Evolutionary conservation across 169 alveolate species (phyloP), one percentile per base, ranked within the genome.

Genomic region (Pseudocohnilembus persalinus): DNA sequence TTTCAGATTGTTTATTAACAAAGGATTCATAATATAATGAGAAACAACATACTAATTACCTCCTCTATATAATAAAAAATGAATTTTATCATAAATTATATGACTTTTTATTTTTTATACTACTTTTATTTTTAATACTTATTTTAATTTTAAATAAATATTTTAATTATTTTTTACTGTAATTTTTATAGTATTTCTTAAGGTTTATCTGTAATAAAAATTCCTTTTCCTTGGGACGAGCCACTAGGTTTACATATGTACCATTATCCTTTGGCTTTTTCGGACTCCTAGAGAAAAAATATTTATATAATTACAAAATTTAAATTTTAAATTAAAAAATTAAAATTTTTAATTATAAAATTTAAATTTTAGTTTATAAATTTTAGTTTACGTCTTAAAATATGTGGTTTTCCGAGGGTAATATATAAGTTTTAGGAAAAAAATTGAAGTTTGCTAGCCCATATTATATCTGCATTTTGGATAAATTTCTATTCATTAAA

Each of bases 241-340:
- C 95, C 96, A 80, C 91, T 89, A 26, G 98, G 98, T 81, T 95
- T 95, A 35, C 92, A 91, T 30, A 95, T 95, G 90, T 94, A 94
- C 77, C 88, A 76, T 76, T 87, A 63, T 81, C 89, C 89, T 76
- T 92, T 88, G n/a, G 82, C 84, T 89, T 93, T 94, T 78, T 91
- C 96, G 76, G 88, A 92, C 73, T 91, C 93, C n/a, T 85, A 83
- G 29, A 84, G 72, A 63, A 95, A 83, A 32, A 88, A 72, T 26
- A 90, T 77, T 74, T 90, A 68, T 73, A 11, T 49, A 11, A 11
- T 49, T 11, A 11, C 4, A 49, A 49, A 11, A 49, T 49, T 49
- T 49, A 49, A 11, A 11, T 49, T 49, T 49, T 49, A 49, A 49
- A 49, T 11, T 49, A 11, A 20, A 49, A 11, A 49, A 49, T 11